phyloP scores from a whole-genome alignment of 495 filamentous ascomycete species.

The Daldinia concentrica region DNA sequence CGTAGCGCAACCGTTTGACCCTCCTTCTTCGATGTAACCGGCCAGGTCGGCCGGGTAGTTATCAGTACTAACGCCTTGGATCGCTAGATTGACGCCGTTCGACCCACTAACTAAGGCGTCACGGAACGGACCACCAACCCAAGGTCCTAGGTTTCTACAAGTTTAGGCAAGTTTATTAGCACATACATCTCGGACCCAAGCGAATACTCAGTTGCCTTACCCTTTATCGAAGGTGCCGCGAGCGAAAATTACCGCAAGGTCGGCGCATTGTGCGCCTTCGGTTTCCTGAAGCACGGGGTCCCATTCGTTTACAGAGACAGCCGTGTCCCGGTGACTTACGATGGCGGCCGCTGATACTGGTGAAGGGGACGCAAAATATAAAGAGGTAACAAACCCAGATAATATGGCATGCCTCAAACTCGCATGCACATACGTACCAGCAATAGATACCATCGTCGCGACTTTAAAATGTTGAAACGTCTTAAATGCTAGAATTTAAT shows the following conservation, averaged over 20 bases:
- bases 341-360: conserved; percentile 12
- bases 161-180: conserved; percentile 7
- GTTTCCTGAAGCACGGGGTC: conserved; percentile 23
- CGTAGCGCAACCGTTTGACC: conserved; percentile 32
- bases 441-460: background rate
- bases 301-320: conserved; percentile 37
- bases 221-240: conserved; percentile 42
- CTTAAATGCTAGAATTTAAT: background rate
- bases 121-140: conserved; percentile 37
- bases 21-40: conserved; percentile 36
- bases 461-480: background rate
- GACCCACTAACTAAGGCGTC: conserved; percentile 26
- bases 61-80: conserved; percentile 34
- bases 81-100: conserved; percentile 19
- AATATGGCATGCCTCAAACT: background rate
- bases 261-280: conserved; percentile 25
- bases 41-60: conserved; percentile 40
- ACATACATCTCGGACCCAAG: background rate
- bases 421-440: background rate
- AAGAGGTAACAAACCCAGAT: conserved; percentile 10
- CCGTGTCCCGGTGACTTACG: conserved; percentile 18
- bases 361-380: background rate
- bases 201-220: conserved; percentile 18
- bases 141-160: conserved; percentile 35
- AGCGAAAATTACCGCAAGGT: conserved; percentile 45